These are phyloP conservation scores for Solanum pennellii DNA, from an alignment of 257 asterid species.

Conservation along the genomic window DNA sequence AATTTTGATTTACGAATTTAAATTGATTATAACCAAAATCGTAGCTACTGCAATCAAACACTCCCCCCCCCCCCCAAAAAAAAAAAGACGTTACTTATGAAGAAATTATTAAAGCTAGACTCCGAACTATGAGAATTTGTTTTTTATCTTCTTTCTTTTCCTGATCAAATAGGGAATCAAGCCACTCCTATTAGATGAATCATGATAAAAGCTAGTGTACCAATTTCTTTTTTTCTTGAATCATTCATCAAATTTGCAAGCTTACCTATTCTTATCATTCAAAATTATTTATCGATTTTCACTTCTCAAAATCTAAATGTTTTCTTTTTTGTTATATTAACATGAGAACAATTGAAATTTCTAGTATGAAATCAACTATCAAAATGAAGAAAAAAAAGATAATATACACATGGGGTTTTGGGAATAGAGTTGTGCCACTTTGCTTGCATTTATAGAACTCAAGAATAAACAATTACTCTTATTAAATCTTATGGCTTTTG, in stretches of 20 bases:
- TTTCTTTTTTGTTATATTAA: neutral
- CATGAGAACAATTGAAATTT: neutral
- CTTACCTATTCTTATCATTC: neutral
- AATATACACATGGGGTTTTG: neutral
- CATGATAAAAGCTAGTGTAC: neutral
- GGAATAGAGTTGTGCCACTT: neutral
- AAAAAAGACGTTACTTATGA: neutral
- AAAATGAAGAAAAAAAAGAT: neutral
- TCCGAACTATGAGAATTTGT: fast-evolving
- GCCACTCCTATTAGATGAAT: neutral
- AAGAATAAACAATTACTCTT: neutral
- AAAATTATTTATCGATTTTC: too few relatives aligned
- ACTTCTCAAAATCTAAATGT: neutral
- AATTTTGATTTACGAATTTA: neutral
- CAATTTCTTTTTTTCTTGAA: neutral
- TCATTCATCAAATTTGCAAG: neutral
- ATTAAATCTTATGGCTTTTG: neutral
- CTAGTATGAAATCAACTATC: neutral
- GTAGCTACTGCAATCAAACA: neutral
- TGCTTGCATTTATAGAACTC: neutral
- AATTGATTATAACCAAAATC: fast-evolving
- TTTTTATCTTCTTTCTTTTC: too few relatives aligned
- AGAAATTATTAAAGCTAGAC: too few relatives aligned
- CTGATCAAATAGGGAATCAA: neutral
- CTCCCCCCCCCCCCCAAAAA: fast-evolving